Evolutionary conservation across 1,284 basidiomycete species (phyloP).

Genomic region (Leccinum solheimii): DNA sequence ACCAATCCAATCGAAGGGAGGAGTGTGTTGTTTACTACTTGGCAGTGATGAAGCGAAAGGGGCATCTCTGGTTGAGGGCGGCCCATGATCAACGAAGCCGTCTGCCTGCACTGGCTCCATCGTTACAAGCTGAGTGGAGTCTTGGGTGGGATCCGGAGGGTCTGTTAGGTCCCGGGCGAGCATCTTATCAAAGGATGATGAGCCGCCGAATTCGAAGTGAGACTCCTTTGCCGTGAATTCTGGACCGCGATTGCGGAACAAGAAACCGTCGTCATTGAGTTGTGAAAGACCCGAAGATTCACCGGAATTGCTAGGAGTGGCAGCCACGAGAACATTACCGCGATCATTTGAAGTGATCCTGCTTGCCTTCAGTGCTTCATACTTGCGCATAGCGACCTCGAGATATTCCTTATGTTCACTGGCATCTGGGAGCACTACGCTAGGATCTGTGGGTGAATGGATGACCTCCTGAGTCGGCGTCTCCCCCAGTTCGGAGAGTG

Average conservation of each 20-base stretch:
- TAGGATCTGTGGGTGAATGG: slow-evolving; percentile 26
- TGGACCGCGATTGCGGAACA: slow-evolving; percentile 7
- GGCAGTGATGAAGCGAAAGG: neutral
- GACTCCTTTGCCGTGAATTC: slow-evolving; percentile 17
- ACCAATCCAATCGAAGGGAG: slow-evolving; percentile 30
- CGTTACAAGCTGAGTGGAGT: slow-evolving; percentile 28
- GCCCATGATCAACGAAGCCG: neutral
- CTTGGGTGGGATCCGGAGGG: slow-evolving; percentile 24
- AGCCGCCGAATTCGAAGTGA: slow-evolving; percentile 27
- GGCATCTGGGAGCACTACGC: slow-evolving; percentile 26
- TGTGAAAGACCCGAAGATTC: slow-evolving; percentile 24
- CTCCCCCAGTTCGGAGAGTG: slow-evolving; percentile 55
- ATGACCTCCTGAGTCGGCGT: slow-evolving; percentile 30
- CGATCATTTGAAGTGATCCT: slow-evolving; percentile 6
- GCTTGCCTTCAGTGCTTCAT: slow-evolving; percentile 26
- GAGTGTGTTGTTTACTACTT: slow-evolving; percentile 9
- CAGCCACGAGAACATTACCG: slow-evolving; percentile 43
- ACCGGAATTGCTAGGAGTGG: slow-evolving; percentile 44
- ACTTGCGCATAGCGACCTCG: slow-evolving; percentile 28
- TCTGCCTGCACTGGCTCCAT: slow-evolving; percentile 8
- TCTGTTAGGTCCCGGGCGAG: slow-evolving; percentile 30
- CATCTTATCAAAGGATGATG: slow-evolving; percentile 36
- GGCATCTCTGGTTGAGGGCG: neutral
- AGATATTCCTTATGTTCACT: slow-evolving; percentile 27
- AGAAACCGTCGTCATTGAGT: slow-evolving; percentile 11